These are phyloP conservation scores for Jatropha podagrica DNA, from an alignment of 441 rosid species.

Conservation along the genomic window DNA sequence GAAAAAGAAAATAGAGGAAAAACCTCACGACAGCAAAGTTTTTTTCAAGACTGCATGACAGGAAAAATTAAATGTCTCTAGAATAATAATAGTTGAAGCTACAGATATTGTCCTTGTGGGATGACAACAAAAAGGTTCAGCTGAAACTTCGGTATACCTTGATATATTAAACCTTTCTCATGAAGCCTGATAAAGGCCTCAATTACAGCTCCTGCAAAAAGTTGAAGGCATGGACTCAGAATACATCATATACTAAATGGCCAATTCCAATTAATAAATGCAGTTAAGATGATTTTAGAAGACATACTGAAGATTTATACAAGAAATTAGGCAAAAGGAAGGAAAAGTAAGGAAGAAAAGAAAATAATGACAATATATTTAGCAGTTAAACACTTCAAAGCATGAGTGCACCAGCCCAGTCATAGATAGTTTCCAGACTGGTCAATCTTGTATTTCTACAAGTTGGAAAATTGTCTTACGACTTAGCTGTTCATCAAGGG, in stretches of 20 bases:
- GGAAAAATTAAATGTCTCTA: background rate
- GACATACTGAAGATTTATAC: background rate
- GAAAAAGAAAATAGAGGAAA: background rate
- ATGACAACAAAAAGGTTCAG: constrained; percentile 10
- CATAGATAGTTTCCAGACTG: constrained; percentile 11
- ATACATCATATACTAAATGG: constrained; percentile 14
- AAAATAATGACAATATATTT: background rate
- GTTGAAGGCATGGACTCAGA: constrained; percentile 31
- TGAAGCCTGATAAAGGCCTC: constrained; percentile 97
- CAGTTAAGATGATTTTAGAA: background rate
- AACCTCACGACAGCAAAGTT: background rate
- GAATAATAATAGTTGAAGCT: background rate
- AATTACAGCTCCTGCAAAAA: constrained; percentile 74
- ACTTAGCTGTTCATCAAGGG: constrained; percentile 98
- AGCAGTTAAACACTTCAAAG: constrained; percentile 9
- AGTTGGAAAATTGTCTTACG: constrained; percentile 78
- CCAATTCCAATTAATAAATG: constrained; percentile 7
- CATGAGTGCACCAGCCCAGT: constrained; percentile 3
- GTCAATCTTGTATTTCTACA: constrained; percentile 29
- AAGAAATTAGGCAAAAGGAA: constrained; percentile 1
- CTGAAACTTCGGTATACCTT: constrained; percentile 45
- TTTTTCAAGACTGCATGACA: background rate
- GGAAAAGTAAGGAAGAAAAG: background rate
- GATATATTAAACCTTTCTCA: constrained; percentile 92
- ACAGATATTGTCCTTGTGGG: background rate